These are phyloP conservation scores for Pythium phragmiticola DNA, from an alignment of 352 stramenopile genomes.

Conservation along the genomic window DNA sequence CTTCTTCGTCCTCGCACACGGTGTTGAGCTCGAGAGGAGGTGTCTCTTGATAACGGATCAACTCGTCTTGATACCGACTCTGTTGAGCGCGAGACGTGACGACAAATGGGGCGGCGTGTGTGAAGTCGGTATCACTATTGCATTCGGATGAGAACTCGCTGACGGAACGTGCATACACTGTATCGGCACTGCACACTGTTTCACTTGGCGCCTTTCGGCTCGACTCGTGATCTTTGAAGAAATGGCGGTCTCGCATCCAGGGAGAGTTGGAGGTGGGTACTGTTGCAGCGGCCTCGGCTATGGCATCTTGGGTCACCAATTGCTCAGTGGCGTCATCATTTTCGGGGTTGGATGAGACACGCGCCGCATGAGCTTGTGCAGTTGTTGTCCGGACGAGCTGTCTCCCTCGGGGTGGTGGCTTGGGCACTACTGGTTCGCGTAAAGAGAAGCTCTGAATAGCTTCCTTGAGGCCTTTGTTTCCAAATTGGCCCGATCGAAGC, in stretches of 20 bases:
- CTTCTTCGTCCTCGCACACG: constrained; percentile 5
- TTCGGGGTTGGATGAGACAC: not conserved
- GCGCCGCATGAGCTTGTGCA: constrained; percentile 3
- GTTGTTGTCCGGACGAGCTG: not conserved
- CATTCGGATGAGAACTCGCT: not conserved
- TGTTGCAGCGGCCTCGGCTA: not conserved
- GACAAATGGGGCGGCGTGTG: not conserved
- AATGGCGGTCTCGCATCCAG: not conserved
- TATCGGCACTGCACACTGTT: constrained; percentile 10
- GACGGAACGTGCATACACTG: constrained; percentile 4
- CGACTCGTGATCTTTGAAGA: not conserved
- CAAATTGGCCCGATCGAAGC: constrained; percentile 58
- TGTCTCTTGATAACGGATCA: not conserved
- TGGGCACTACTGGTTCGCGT: constrained; percentile 23
- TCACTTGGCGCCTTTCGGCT: not conserved
- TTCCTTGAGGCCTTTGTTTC: constrained; percentile 61
- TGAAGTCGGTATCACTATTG: not conserved
- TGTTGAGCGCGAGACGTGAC: constrained; percentile 7
- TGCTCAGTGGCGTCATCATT: not conserved
- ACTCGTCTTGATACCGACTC: not conserved
- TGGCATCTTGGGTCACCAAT: not conserved
- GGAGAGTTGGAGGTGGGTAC: not conserved
- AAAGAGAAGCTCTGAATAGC: constrained; percentile 54
- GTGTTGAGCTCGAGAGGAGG: not conserved
- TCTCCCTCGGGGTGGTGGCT: not conserved